Evolutionary conservation across 2,329 filamentous ascomycete species (phyloP).

Genomic region (Aspergillus sp.): DNA sequence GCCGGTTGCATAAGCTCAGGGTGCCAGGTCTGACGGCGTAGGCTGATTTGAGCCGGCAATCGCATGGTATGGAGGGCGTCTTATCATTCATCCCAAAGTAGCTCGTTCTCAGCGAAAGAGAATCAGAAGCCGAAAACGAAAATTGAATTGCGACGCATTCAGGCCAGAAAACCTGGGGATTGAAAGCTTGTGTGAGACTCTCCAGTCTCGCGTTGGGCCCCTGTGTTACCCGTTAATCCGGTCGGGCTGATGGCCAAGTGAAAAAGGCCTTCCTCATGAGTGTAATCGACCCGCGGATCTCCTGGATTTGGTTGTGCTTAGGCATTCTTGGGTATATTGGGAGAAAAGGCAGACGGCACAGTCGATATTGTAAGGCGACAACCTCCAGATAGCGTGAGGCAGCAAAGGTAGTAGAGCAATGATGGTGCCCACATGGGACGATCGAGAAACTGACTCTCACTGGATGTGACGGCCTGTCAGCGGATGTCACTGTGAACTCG

Average conservation of each 20-base stretch:
- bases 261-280: slow-evolving; percentile 9
- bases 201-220: slow-evolving; percentile 16
- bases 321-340: slow-evolving; percentile 8
- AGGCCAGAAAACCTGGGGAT: background rate
- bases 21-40: slow-evolving; percentile 6
- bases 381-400: slow-evolving; percentile 16
- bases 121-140: background rate
- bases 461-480: slow-evolving; percentile 16
- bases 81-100: background rate
- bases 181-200: background rate
- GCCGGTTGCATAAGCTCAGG: slow-evolving; percentile 20
- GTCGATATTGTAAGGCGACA: slow-evolving; percentile 22
- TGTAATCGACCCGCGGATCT: slow-evolving; percentile 14
- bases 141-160: background rate
- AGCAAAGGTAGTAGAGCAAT: slow-evolving; percentile 20
- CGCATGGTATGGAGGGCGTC: background rate
- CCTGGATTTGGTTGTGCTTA: slow-evolving; percentile 15
- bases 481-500: slow-evolving; percentile 21
- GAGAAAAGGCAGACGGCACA: slow-evolving; percentile 6
- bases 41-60: slow-evolving; percentile 4
- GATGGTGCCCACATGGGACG: slow-evolving; percentile 20
- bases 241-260: slow-evolving; percentile 19
- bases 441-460: slow-evolving; percentile 15
- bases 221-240: slow-evolving; percentile 22
- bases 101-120: background rate